Conservation (phyloP, 345 rosid species). For the Microthlaspi erraticum region DNA sequence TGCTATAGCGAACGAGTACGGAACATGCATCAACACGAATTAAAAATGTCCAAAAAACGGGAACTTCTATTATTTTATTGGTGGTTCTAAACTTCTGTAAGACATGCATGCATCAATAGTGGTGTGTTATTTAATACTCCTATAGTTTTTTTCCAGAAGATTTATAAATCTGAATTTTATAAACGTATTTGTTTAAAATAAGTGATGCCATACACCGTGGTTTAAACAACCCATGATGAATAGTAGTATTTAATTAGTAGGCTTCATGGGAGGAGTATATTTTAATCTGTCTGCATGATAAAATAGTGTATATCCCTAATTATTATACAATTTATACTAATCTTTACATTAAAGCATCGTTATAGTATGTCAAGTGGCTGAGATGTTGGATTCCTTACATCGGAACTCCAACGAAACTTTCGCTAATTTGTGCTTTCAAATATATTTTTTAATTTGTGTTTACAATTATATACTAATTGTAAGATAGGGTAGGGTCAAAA, state of each 20-base stretch:
- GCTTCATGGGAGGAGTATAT: conserved; percentile 35
- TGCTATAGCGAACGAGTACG: not conserved
- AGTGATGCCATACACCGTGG: conserved; percentile 14
- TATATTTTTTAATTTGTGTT: not conserved
- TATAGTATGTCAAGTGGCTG: conserved; percentile 31
- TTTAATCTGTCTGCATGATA: conserved; percentile 11
- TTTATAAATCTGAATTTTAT: no score
- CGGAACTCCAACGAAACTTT: conserved; percentile 43
- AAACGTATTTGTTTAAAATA: no score
- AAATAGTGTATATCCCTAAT: not conserved
- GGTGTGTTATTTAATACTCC: not conserved
- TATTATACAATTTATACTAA: conserved; percentile 30
- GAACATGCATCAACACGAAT: not conserved
- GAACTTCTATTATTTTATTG: conserved; percentile 21
- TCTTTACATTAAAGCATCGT: conserved; percentile 18
- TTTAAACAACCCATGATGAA: conserved; percentile 33
- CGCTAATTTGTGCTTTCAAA: conserved; percentile 18
- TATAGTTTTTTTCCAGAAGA: not conserved
- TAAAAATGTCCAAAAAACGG: not conserved
- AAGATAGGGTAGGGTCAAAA: conserved; percentile 16
- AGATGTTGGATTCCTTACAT: conserved; percentile 46
- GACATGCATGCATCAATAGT: conserved; percentile 37
- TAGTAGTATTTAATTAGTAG: conserved; percentile 34
- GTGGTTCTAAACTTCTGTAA: conserved; percentile 32
- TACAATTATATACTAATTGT: not conserved